These are phyloP conservation scores for Austropuccinia psidii DNA, from an alignment of 1,284 basidiomycete species.

Conservation along the genomic window DNA sequence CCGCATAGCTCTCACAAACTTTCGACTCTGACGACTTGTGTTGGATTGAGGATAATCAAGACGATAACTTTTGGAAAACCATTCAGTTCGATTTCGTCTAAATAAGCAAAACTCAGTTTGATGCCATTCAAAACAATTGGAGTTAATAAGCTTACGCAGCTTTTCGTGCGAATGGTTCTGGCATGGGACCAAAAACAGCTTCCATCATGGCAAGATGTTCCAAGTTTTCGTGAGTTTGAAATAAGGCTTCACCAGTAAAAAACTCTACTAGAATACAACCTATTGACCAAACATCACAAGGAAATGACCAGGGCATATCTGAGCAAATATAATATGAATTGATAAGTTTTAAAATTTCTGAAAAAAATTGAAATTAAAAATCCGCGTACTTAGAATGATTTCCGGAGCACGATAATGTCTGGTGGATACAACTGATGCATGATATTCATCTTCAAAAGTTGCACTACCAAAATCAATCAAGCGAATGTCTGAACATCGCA, in stretches of 20 bases:
- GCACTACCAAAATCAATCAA: slow-evolving; percentile 98
- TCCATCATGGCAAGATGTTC: slow-evolving; percentile 99
- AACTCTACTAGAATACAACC: slow-evolving; percentile 99
- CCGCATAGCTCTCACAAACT: slow-evolving; percentile 82
- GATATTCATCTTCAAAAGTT: slow-evolving; percentile 96
- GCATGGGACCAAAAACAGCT: slow-evolving; percentile 95
- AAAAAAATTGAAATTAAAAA: neutral
- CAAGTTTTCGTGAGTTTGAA: slow-evolving; percentile 90
- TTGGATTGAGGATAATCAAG: slow-evolving; percentile 87
- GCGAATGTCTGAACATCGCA: slow-evolving; percentile 83
- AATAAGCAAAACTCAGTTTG: slow-evolving; percentile 40
- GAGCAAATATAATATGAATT: neutral
- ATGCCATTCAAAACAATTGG: neutral
- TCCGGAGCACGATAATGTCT: slow-evolving; percentile 98
- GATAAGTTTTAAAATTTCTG: neutral
- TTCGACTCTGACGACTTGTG: slow-evolving; percentile 78
- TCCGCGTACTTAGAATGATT: slow-evolving; percentile 79
- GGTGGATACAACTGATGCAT: slow-evolving; percentile 94
- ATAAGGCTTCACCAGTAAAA: slow-evolving; percentile 91
- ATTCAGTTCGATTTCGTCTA: slow-evolving; percentile 74
- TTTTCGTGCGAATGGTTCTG: slow-evolving; percentile 61
- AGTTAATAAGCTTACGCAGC: slow-evolving; percentile 46
- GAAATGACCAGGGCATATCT: slow-evolving; percentile 97
- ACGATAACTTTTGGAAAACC: slow-evolving; percentile 72
- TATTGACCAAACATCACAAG: slow-evolving; percentile 96